phyloP scores from a whole-genome alignment of 2,329 filamentous ascomycete species.

The Magnaporthiopsis poae region DNA sequence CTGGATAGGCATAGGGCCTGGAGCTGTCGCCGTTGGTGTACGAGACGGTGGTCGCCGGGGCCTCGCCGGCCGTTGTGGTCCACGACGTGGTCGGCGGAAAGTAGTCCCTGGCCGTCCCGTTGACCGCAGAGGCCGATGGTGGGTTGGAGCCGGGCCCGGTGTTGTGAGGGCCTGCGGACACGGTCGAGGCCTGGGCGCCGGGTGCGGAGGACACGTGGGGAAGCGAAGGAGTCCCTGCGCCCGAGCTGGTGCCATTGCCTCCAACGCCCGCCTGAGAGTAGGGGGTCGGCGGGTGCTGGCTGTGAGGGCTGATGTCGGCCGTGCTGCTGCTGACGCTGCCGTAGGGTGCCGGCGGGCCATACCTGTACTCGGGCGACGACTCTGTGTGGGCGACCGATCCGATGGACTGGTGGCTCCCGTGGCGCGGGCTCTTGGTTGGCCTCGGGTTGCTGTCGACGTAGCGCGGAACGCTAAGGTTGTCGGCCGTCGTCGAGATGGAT shows the following conservation, averaged over 20 bases:
- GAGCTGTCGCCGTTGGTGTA: conserved; percentile 31
- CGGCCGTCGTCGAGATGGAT: conserved; percentile 31
- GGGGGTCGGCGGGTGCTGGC: conserved; percentile 12
- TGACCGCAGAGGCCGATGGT: conserved; percentile 14
- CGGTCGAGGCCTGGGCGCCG: conserved; percentile 2
- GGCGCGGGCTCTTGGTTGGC: conserved; percentile 47
- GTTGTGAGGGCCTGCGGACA: background rate
- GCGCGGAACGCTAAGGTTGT: conserved; percentile 42
- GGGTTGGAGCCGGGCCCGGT: background rate
- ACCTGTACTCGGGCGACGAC: conserved; percentile 45
- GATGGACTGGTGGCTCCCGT: conserved; percentile 43
- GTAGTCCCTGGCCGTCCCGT: conserved; percentile 37
- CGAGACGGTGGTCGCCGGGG: conserved; percentile 28
- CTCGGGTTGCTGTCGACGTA: conserved; percentile 47
- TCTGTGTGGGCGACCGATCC: conserved; percentile 40
- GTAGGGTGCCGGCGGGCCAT: conserved; percentile 35
- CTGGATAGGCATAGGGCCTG: conserved; percentile 39
- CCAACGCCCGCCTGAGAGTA: conserved; percentile 1
- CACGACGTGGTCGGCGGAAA: conserved; percentile 42
- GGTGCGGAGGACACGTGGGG: background rate
- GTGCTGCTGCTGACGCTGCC: conserved; percentile 21
- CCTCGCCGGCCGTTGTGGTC: conserved; percentile 41
- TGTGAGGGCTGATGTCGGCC: conserved; percentile 26
- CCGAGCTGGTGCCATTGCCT: background rate
- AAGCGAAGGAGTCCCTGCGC: background rate